phyloP scores from a whole-genome alignment of 495 filamentous ascomycete species.

The Penicillium malachiteum region DNA sequence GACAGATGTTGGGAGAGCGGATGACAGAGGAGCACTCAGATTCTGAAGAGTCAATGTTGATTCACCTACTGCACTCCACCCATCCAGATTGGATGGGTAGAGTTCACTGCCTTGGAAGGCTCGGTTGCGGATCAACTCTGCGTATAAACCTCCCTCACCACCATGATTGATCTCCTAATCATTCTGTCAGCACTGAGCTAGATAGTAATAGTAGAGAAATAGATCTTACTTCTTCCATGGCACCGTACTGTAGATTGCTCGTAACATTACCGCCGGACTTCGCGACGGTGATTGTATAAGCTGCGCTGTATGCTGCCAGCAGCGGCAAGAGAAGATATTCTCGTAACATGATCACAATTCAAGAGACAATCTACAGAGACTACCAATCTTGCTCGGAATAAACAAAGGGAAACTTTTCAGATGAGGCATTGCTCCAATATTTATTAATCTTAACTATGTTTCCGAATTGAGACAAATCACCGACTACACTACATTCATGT shows the following conservation, averaged over 20 bases:
- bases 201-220: not conserved
- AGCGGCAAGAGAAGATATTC: slow-evolving; percentile 28
- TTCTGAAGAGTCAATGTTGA: slow-evolving; percentile 53
- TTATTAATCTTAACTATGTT: too few species aligned
- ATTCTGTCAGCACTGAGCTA: not conserved
- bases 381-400: too few species aligned
- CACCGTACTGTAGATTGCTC: slow-evolving; percentile 53
- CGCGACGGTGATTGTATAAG: slow-evolving; percentile 40
- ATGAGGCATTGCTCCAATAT: too few species aligned
- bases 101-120: slow-evolving; percentile 60
- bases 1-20: slow-evolving; percentile 60
- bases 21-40: slow-evolving; percentile 54
- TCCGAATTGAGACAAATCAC: too few species aligned
- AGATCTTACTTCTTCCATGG: slow-evolving; percentile 54
- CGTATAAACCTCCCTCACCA: slow-evolving; percentile 75
- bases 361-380: not conserved
- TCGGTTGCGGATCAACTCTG: slow-evolving; percentile 68
- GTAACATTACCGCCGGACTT: slow-evolving; percentile 52
- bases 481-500: too few species aligned
- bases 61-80: slow-evolving; percentile 54
- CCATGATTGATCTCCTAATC: slow-evolving; percentile 68
- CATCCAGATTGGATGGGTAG: slow-evolving; percentile 48
- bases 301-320: slow-evolving; percentile 27
- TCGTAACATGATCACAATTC: slow-evolving; percentile 9
- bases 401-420: too few species aligned